These are phyloP conservation scores for Colletotrichum lini DNA, from an alignment of 2,329 filamentous ascomycete species.

Conservation along the genomic window DNA sequence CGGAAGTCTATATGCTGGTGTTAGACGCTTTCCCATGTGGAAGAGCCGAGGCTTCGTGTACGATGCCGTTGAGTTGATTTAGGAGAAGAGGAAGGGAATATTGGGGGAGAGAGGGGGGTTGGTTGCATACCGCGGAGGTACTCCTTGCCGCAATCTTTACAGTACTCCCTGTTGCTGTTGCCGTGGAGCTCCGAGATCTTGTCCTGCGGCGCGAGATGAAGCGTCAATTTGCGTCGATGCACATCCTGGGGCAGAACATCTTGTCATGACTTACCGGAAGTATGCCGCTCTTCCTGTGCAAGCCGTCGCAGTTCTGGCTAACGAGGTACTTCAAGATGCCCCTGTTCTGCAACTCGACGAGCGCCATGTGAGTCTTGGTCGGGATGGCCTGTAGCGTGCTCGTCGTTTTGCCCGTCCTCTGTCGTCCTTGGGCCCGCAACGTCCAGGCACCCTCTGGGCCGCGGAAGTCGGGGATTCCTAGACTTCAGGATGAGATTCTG, in stretches of 20 bases:
- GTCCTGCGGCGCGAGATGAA: conserved; percentile 44
- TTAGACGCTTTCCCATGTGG: not conserved
- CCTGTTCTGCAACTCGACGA: conserved; percentile 59
- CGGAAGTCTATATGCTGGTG: conserved; percentile 55
- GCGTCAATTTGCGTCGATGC: not conserved
- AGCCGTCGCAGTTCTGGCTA: conserved; percentile 62
- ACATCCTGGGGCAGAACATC: too few species aligned
- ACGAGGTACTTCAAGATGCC: conserved; percentile 59
- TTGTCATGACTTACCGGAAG: conserved; percentile 51
- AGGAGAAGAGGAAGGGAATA: too few species aligned
- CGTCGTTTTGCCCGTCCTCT: conserved; percentile 50
- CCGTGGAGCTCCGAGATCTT: conserved; percentile 63
- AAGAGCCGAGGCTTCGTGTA: not conserved
- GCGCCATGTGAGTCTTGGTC: conserved; percentile 62
- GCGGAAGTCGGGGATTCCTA: conserved; percentile 64
- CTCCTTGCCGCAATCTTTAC: conserved; percentile 60
- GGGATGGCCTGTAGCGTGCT: conserved; percentile 61
- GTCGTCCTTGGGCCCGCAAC: conserved; percentile 57
- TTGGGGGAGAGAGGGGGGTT: too few species aligned
- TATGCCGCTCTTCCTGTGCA: conserved; percentile 62
- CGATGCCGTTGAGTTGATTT: not conserved
- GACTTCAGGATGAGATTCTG: not conserved
- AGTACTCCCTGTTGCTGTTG: conserved; percentile 62
- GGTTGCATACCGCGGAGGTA: conserved; percentile 57
- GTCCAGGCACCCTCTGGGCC: conserved; percentile 63